A percentile compares a stretch with the other conserved stretches of the same genome.
Evolutionary conservation across 208 protist genomes (phyloP).

Genomic region (Entamoeba moshkovskii): DNA sequence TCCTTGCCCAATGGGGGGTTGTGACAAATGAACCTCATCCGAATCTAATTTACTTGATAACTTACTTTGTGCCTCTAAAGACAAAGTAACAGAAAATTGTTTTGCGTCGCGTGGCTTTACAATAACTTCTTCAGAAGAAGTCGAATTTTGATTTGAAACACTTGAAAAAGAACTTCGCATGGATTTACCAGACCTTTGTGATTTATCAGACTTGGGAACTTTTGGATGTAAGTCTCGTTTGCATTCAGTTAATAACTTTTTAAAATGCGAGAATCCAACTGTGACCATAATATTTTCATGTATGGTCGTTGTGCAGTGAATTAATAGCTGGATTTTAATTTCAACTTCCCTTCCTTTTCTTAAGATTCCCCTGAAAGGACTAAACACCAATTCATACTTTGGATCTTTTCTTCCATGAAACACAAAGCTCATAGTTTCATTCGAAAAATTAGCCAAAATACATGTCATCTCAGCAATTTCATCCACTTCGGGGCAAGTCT

Average conservation of each 20-base stretch:
- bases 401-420: neutral
- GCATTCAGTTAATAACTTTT: neutral
- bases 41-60: neutral
- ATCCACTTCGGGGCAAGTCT: neutral
- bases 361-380: neutral
- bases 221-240: neutral
- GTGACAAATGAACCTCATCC: neutral
- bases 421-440: neutral
- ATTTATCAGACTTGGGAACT: neutral
- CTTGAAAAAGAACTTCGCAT: neutral
- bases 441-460: neutral
- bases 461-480: neutral
- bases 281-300: neutral
- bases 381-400: neutral
- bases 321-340: neutral
- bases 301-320: neutral
- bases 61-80: neutral
- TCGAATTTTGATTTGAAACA: neutral
- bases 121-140: neutral
- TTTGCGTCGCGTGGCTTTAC: neutral
- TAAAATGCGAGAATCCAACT: neutral
- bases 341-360: neutral
- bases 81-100: neutral
- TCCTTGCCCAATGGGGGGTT: neutral
- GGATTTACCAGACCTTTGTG: neutral